Percentiles rank a stretch among this genome's conserved stretches.
Evolutionary conservation across 345 rosid genomes (phyloP).

Genomic region (Rhodamnia rubescens): DNA sequence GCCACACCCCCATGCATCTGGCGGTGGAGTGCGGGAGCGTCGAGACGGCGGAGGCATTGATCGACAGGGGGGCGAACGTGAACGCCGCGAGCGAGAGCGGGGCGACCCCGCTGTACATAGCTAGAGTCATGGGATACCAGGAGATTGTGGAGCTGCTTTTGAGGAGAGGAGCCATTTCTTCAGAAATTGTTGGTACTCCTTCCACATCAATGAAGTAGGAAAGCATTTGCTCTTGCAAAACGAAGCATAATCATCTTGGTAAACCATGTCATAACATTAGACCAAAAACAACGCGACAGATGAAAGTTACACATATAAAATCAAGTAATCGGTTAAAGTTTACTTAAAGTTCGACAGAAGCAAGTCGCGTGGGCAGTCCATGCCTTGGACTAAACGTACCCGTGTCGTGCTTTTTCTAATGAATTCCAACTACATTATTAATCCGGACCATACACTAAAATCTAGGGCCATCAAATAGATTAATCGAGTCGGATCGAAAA

Average conservation of each 20-base stretch:
- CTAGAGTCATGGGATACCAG: conserved; percentile 20
- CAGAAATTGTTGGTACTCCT: not conserved
- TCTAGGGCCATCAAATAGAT: no score
- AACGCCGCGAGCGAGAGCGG: conserved; percentile 24
- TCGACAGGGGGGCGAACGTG: conserved; percentile 23
- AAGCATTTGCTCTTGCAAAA: not conserved
- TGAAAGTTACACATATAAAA: not conserved
- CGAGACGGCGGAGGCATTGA: conserved; percentile 29
- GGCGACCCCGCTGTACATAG: conserved; percentile 26
- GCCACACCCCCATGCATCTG: conserved; percentile 39
- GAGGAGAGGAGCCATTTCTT: conserved; percentile 9
- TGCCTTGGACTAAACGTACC: no score
- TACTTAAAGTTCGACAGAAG: not conserved
- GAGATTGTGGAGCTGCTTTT: conserved; percentile 16
- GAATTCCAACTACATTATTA: no score
- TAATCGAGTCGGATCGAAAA: no score
- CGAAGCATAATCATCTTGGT: not conserved
- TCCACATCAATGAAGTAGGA: not conserved
- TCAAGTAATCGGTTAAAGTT: not conserved
- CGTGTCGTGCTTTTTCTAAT: no score
- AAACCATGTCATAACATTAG: not conserved
- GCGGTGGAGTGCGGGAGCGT: conserved; percentile 34
- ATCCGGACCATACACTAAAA: no score
- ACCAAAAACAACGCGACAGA: no score
- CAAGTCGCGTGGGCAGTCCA: not conserved